These are phyloP conservation scores for Metarhizium rileyi DNA, from an alignment of 2,329 filamentous ascomycete species.

Conservation along the genomic window DNA sequence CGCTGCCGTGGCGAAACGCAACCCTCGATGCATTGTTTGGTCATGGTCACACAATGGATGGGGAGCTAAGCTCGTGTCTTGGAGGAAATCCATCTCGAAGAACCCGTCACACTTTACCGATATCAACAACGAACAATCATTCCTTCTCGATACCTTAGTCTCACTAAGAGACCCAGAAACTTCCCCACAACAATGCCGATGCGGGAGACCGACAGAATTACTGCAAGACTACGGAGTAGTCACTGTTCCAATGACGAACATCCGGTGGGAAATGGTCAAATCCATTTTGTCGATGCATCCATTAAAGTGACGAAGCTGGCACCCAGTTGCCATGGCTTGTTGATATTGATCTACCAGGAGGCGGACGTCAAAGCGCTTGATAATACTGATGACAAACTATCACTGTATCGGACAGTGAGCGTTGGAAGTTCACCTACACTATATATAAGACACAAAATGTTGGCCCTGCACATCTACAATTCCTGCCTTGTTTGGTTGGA, in stretches of 20 bases:
- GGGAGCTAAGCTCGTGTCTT: constrained; percentile 35
- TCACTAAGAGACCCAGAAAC: not conserved
- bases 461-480: too few species aligned
- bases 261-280: not conserved
- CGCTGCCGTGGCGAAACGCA: constrained; percentile 16
- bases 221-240: not conserved
- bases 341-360: not conserved
- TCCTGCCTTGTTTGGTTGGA: too few species aligned
- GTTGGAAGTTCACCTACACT: too few species aligned
- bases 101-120: constrained; percentile 34
- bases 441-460: too few species aligned
- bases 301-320: not conserved
- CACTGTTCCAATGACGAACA: not conserved
- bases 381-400: too few species aligned
- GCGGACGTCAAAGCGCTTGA: too few species aligned
- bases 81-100: constrained; percentile 23
- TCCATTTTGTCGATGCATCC: not conserved
- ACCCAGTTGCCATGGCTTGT: not conserved
- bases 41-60: constrained; percentile 22
- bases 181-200: not conserved
- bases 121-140: constrained; percentile 31
- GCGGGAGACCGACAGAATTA: not conserved
- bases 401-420: too few species aligned
- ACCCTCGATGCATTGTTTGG: constrained; percentile 28
- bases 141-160: not conserved